A percentile compares a stretch with the other conserved stretches of the same genome.
phyloP scores from a whole-genome alignment of 805 yeast genomes.

The Priceomyces fermenticarens region DNA sequence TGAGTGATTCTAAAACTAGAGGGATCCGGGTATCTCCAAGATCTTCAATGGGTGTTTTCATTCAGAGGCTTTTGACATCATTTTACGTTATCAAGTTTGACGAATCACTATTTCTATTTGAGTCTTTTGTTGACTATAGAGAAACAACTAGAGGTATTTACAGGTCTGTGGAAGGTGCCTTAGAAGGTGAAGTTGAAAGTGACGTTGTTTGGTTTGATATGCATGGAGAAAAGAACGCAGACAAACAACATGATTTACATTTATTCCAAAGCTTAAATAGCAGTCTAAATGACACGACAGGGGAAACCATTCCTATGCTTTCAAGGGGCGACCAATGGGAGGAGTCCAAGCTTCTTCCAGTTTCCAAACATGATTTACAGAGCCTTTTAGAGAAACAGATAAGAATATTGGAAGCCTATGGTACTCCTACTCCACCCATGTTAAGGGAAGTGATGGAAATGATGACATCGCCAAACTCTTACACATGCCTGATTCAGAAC shows the following conservation, averaged over 20 bases:
- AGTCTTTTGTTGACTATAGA: constrained; percentile 34
- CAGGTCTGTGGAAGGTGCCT: constrained; percentile 10
- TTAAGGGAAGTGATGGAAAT: constrained; percentile 39
- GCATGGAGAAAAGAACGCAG: background rate
- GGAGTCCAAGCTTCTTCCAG: constrained; percentile 23
- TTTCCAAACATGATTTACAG: constrained; percentile 52
- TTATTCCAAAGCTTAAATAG: constrained; percentile 13
- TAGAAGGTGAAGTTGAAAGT: constrained; percentile 1
- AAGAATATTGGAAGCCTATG: constrained; percentile 47
- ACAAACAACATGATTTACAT: constrained; percentile 11
- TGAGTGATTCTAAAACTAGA: background rate
- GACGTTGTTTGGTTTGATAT: background rate
- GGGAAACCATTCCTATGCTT: constrained; percentile 9
- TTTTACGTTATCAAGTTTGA: constrained; percentile 35
- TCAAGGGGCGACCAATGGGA: constrained; percentile 5
- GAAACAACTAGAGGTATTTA: constrained; percentile 21
- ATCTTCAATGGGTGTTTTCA: constrained; percentile 30
- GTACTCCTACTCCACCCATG: constrained; percentile 47
- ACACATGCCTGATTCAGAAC: constrained; percentile 32
- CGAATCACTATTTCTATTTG: constrained; percentile 29
- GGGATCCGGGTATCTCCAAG: constrained; percentile 14
- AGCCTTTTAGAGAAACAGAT: constrained; percentile 53
- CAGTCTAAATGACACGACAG: constrained; percentile 8
- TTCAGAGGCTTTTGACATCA: constrained; percentile 29
- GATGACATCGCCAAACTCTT: constrained; percentile 46